Evolutionary conservation across 306 rosid genomes (phyloP).

Genomic region (Castanea mollissima): DNA sequence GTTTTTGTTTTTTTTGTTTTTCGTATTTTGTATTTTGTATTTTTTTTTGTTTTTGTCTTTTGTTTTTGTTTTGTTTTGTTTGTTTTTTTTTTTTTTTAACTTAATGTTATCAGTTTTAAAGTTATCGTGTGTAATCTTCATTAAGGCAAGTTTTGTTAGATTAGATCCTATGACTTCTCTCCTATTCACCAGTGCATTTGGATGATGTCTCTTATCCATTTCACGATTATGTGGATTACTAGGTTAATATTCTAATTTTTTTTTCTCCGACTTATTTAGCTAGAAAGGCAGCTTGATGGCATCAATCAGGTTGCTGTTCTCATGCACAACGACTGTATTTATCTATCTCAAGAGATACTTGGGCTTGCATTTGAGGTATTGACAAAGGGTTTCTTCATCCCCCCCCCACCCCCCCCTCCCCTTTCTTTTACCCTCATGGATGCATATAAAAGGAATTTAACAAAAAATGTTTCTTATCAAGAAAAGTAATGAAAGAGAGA

Average conservation of each 20-base stretch:
- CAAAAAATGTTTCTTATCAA: background rate
- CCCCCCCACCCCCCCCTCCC: too few relatives aligned
- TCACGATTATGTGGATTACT: constrained; percentile 26
- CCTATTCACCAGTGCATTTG: background rate
- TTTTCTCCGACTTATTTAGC: constrained; percentile 71
- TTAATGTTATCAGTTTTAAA: background rate
- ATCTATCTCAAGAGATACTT: constrained; percentile 83
- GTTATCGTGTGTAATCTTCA: background rate
- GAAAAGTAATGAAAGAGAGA: constrained; percentile 15
- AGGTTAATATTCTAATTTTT: background rate
- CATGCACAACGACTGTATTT: constrained; percentile 92
- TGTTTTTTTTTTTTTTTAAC: background rate
- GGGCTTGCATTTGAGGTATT: constrained; percentile 94
- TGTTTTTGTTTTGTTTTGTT: too few relatives aligned
- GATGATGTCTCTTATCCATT: background rate
- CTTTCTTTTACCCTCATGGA: background rate
- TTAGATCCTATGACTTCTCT: background rate
- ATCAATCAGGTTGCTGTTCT: constrained; percentile 84
- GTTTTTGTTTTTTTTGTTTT: background rate
- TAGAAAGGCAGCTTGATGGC: constrained; percentile 89
- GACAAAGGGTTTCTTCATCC: constrained; percentile 1
- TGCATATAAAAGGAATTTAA: background rate
- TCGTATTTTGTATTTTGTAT: too few relatives aligned
- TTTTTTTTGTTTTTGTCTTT: background rate
- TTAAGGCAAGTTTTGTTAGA: background rate